Conservation (phyloP, 306 rosid species). For the Fragaria nilgerrensis region DNA sequence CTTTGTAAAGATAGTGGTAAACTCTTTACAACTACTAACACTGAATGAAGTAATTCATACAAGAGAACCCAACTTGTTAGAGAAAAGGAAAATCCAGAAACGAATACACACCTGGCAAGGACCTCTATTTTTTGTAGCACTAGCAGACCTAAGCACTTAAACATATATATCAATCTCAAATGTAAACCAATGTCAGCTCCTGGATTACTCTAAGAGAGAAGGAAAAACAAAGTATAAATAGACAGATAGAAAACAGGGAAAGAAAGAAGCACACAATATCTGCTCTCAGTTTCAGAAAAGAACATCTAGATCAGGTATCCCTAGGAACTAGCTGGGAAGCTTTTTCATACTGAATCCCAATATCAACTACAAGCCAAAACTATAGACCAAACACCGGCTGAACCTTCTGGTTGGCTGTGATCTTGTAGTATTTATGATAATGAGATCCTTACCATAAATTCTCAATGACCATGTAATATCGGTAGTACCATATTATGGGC, state of each 20-base stretch:
- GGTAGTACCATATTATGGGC: neutral
- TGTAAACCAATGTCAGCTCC: constrained; percentile 1
- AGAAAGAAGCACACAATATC: neutral
- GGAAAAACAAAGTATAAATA: neutral
- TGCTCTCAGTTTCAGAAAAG: neutral
- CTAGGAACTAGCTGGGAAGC: neutral
- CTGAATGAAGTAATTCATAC: neutral
- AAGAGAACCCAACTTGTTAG: neutral
- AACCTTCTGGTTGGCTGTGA: neutral
- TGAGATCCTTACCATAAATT: neutral
- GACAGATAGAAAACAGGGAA: neutral
- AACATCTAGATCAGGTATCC: neutral
- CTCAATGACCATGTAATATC: neutral
- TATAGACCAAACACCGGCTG: neutral
- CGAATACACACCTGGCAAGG: neutral
- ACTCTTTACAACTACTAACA: neutral
- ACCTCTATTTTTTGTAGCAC: neutral
- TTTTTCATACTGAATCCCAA: neutral
- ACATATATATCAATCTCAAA: neutral
- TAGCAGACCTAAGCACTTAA: neutral
- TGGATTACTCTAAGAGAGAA: neutral
- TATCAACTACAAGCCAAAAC: neutral
- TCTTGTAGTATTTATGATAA: neutral
- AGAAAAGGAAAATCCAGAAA: neutral
- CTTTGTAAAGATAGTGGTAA: constrained; percentile 1